A percentile compares a stretch with the other conserved stretches of the same genome.
Evolutionary conservation across 129 eudicot species (phyloP).

Genomic region (Apium graveolens): DNA sequence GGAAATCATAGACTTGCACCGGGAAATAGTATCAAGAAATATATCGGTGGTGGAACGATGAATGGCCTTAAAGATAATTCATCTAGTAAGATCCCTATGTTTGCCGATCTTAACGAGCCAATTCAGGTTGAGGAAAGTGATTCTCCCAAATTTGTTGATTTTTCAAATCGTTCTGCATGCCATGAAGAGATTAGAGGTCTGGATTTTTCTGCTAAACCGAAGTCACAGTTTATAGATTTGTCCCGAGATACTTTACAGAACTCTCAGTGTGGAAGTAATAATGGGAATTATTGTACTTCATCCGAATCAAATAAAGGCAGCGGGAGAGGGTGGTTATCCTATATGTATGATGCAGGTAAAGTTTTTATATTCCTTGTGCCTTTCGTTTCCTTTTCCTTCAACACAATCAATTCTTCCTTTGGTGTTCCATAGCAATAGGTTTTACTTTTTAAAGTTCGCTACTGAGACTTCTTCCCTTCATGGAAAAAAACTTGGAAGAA

Average conservation of each 20-base stretch:
- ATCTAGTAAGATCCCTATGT: slow-evolving; percentile 36
- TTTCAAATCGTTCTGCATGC: slow-evolving; percentile 22
- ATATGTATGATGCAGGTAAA: slow-evolving; percentile 59
- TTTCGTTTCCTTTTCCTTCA: not conserved
- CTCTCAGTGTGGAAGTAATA: slow-evolving; percentile 20
- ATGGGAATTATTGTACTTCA: slow-evolving; percentile 20
- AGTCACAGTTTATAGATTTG: slow-evolving; percentile 28
- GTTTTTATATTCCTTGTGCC: not conserved
- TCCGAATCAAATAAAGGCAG: slow-evolving; percentile 34
- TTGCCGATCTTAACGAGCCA: slow-evolving; percentile 93
- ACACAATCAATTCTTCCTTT: not conserved
- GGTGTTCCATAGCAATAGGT: not conserved
- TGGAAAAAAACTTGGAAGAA: not conserved
- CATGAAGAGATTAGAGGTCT: slow-evolving; percentile 16
- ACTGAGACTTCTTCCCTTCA: not conserved
- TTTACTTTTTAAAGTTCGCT: not conserved
- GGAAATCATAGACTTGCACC: slow-evolving; percentile 13
- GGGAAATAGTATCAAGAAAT: slow-evolving; percentile 13
- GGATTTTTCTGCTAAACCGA: slow-evolving; percentile 25
- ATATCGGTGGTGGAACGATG: slow-evolving; percentile 6
- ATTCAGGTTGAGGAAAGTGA: slow-evolving; percentile 38
- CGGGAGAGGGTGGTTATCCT: slow-evolving; percentile 59
- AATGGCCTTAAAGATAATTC: slow-evolving; percentile 22
- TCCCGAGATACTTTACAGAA: slow-evolving; percentile 26
- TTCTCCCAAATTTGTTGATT: slow-evolving; percentile 29